Base-by-base conservation (phyloP, 2,329 filamentous ascomycete species). In the Alternaria conjuncta region DNA sequence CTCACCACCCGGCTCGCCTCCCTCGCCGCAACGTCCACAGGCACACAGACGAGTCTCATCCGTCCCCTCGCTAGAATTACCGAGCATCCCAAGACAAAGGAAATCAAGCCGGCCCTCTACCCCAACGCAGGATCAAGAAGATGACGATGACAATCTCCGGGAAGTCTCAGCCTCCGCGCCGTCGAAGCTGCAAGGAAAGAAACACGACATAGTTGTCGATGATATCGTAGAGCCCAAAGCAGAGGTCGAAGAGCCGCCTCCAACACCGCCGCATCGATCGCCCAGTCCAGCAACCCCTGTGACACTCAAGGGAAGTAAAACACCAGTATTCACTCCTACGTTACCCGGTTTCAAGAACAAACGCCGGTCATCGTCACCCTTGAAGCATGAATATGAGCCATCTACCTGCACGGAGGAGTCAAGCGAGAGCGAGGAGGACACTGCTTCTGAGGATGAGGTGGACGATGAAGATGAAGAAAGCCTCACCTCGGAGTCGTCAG, bases 381-480 rank as follows among this genome's bases (percentile, higher is more conserved):
- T 99, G 54, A 99, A 99, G 82, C 95, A 98, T 76, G 95, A 99
- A 81, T 99, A 97, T 73, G 90, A 94, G 66, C 95, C 95, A 13
- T 98, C 96, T 15, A 89, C 88, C 7, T 88, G 87, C 49, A 90
- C 89, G 0, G 87, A 88, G 45, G 88, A 88, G 7, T 86, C 85
- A 9, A 86, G 84, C 2, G 85, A 88, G 58, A 89, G 86, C 49
- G 86, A 88, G 51, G 82, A 84, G 46, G 86, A 86, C 6, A 81
- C 81, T 6, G 77, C 41, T 6, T 72, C 71, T 2, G 72, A 71
- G 21, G 71, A 84, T 45, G 87, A 86, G 13, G 82, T 81, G 8
- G 78, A 76, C 12, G 79, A 78, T 20, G 88, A 90, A 28, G 82
- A 87, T 25, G 79, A 81, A 20, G 82, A 79, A 7, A 82, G 82